Evolutionary conservation across 2,329 filamentous ascomycete species (phyloP), one percentile per base, ranked within the genome.

Genomic region (Cordyceps cateniannulata): DNA sequence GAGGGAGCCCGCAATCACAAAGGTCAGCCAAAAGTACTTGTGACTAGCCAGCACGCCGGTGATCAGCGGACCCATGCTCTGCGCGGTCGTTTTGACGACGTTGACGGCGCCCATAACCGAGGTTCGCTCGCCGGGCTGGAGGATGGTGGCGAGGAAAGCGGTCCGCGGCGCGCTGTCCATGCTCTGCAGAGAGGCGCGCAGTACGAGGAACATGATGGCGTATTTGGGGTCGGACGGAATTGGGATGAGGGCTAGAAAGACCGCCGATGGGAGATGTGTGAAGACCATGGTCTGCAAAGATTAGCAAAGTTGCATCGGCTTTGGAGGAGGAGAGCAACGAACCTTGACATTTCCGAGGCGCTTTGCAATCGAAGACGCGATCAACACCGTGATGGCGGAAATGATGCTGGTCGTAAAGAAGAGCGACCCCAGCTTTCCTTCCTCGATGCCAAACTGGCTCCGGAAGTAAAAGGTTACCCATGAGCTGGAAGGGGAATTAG

Each of bases 151-250:
- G 2, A 91, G 72, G 69, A 91, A 91, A 0, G 88, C 88, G 3
- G 83, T 81, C 9, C 88, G 81, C 0, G 89, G 89, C 0, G 86
- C 88, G 24, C 83, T 80, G 65, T 91, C 88, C 88, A 91, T 91
- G 53, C 78, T 85, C 60, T 84, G 81, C 0, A 82, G 81, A 63
- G 82, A 84, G 0, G 86, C 79, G 8, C 88, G 81, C 12, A 88
- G 75, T 18, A 87, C 71, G 12, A 90, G 75, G 60, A 91, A 82
- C 0, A 78, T 70, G 50, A 89, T 77, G 0, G 87, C 80, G 5
- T 85, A 63, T 12, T 75, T 75, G 0, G 85, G 72, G 3, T 77
- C 75, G 22, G 75, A 71, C 0, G 86, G 84, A 0, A 86, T 66
- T 0, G 85, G 83, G 24, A 91, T 83, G 22, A 90, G 71, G 16